Conservation (phyloP, 805 yeast genomes). For the Ogataea glucozyma region DNA sequence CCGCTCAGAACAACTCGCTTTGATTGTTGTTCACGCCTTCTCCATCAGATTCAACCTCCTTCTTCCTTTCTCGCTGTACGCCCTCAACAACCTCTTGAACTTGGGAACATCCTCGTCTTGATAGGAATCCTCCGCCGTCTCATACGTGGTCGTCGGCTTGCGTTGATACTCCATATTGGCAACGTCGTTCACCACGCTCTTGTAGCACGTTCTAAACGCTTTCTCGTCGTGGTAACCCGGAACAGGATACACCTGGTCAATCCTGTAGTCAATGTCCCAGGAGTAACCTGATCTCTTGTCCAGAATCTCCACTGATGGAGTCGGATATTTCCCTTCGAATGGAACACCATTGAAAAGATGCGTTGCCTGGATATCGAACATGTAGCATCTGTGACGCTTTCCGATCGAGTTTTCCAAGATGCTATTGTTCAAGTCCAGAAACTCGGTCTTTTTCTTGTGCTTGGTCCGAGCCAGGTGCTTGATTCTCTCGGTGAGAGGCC, state of each 20-base stretch:
- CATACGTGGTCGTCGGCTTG: constrained; percentile 1
- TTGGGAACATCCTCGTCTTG: constrained; percentile 25
- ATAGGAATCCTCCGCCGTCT: constrained; percentile 11
- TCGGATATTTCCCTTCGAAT: constrained; percentile 27
- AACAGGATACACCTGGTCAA: constrained; percentile 19
- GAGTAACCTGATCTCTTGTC: constrained; percentile 12
- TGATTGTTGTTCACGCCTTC: not conserved
- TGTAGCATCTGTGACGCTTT: constrained; percentile 21
- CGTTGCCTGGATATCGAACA: constrained; percentile 39
- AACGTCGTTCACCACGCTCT: constrained; percentile 13
- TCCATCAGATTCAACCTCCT: constrained; percentile 20
- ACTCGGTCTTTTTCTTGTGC: constrained; percentile 17
- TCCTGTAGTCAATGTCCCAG: constrained; percentile 34
- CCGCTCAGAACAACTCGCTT: not conserved
- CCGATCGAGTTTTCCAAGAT: constrained; percentile 21
- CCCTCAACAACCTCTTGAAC: constrained; percentile 32
- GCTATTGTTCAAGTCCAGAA: constrained; percentile 20
- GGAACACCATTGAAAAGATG: constrained; percentile 40
- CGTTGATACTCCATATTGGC: constrained; percentile 1
- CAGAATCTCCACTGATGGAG: constrained; percentile 32
- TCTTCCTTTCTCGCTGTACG: constrained; percentile 36
- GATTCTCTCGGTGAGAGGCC: constrained; percentile 24
- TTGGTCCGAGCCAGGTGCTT: constrained; percentile 23
- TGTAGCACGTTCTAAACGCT: constrained; percentile 16
- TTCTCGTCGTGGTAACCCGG: constrained; percentile 5